Percentiles rank a stretch among this genome's conserved stretches.
Evolutionary conservation across 192 early-diverging fungal genomes (phyloP).

Genomic region (Pilobolus umbonatus): DNA sequence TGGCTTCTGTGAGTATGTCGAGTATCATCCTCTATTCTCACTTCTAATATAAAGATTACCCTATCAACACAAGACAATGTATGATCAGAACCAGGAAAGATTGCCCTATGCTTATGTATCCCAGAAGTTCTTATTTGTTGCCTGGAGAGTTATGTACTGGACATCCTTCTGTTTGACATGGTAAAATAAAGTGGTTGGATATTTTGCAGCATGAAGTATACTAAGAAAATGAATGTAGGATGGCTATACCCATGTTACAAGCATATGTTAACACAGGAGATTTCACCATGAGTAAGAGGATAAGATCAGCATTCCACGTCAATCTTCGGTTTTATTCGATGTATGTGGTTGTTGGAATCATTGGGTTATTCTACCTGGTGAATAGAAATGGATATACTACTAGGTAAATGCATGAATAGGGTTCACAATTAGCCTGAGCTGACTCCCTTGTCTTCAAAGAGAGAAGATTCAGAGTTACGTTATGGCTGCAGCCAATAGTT

Average conservation of each 20-base stretch:
- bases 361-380: constrained; percentile 70
- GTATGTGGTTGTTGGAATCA: constrained; percentile 60
- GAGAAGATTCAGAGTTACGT: constrained; percentile 67
- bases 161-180: constrained; percentile 82
- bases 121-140: constrained; percentile 59
- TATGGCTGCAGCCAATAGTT: constrained; percentile 93
- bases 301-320: constrained; percentile 72
- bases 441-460: too few relatives aligned
- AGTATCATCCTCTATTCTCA: not conserved
- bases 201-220: not conserved
- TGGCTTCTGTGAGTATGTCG: constrained; percentile 58
- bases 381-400: constrained; percentile 27
- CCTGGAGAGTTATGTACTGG: constrained; percentile 91
- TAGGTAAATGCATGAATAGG: constrained; percentile 26
- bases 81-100: constrained; percentile 58
- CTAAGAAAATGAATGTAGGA: constrained; percentile 31
- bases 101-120: constrained; percentile 75
- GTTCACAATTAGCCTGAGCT: too few relatives aligned
- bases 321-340: constrained; percentile 81
- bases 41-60: not conserved
- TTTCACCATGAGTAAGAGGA: constrained; percentile 60
- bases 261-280: constrained; percentile 84
- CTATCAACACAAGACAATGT: constrained; percentile 53
- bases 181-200: constrained; percentile 38
- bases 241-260: constrained; percentile 79